Evolutionary conservation across 2,329 filamentous ascomycete species (phyloP), one percentile per base, ranked within the genome.

Genomic region (Diaporthe amygdali): DNA sequence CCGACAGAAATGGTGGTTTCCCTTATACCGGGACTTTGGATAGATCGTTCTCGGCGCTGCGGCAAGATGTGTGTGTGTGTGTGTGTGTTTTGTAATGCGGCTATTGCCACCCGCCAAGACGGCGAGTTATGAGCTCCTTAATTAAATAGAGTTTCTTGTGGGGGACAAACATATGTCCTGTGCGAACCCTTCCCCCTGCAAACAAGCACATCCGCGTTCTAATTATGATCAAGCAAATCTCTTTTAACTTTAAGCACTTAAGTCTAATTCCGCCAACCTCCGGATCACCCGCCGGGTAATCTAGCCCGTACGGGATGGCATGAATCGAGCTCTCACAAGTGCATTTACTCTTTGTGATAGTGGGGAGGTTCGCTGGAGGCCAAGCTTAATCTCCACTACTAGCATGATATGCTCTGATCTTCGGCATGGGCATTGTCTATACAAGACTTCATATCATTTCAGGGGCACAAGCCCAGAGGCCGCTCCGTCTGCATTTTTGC

Each of bases 91-190:
- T 55, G 32, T 20, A 10, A 12, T 44, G 55, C 55, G 39, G 56
- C 56, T 39, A 46, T 41, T 46, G 30, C 9, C 39, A 25, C 27
- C 34, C 10, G 56, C 56, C 59, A 63, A 63, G 59, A 20, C 59
- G 41, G 41, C 41, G 41, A 25, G 41, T 34, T 34, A 22, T 34
- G 41, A 25, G 41, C 59, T 63, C 59, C 59, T 49, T 64, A 37
- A 64, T 64, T 14, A 64, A 64, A 64, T 64, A 64, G 9, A 64
- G 59, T 64, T 64, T 15, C 32, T 22, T 49, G 59, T 17, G 59
- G 59, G 34, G 44, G 59, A 14, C 22, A 49, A 64, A 49, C 30
- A 37, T 17, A 27, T 17, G 37, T 41, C 44, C 59, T 37, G 59
- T 49, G 59, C 59, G 37, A 64, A 49, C 27, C 14, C 15, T 14